Evolutionary conservation across 192 early-diverging fungal genomes (phyloP).

Genomic region (Rhizophagus sp.): DNA sequence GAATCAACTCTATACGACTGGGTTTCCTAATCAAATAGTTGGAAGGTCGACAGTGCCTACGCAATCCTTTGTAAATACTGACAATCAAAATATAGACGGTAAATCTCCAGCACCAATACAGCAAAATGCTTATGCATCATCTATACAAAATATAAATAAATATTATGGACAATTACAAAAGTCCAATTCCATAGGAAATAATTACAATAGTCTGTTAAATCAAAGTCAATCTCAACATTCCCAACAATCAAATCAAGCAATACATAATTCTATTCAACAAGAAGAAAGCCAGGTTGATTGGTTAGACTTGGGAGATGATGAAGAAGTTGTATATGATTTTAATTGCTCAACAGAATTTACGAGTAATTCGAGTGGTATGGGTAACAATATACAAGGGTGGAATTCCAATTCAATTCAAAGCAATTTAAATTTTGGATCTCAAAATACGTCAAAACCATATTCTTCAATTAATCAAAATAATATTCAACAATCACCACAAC

Average conservation of each 20-base stretch:
- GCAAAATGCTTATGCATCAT: constrained; percentile 17
- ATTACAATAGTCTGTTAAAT: constrained; percentile 24
- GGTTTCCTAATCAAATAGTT: not conserved
- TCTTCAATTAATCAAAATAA: constrained; percentile 26
- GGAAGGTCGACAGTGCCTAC: constrained; percentile 17
- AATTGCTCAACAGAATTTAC: not conserved
- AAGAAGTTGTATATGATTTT: constrained; percentile 29
- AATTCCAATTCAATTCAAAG: constrained; percentile 1
- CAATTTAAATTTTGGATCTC: constrained; percentile 23
- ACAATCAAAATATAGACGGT: not conserved
- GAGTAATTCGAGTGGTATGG: not conserved
- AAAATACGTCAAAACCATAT: constrained; percentile 18
- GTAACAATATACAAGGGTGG: constrained; percentile 18
- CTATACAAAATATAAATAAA: constrained; percentile 24
- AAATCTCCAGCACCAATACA: constrained; percentile 17
- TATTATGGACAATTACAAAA: constrained; percentile 21
- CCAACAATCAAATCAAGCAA: constrained; percentile 13
- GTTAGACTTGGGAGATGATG: constrained; percentile 23
- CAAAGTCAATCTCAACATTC: not conserved
- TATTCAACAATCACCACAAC: not conserved
- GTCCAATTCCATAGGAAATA: not conserved
- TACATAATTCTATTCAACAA: not conserved
- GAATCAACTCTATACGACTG: constrained; percentile 25
- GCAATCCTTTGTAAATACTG: constrained; percentile 13
- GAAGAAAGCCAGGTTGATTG: constrained; percentile 20